Evolutionary conservation across 2,329 filamentous ascomycete species (phyloP), one percentile per base, ranked within the genome.

Genomic region (Claviceps quebecensis): DNA sequence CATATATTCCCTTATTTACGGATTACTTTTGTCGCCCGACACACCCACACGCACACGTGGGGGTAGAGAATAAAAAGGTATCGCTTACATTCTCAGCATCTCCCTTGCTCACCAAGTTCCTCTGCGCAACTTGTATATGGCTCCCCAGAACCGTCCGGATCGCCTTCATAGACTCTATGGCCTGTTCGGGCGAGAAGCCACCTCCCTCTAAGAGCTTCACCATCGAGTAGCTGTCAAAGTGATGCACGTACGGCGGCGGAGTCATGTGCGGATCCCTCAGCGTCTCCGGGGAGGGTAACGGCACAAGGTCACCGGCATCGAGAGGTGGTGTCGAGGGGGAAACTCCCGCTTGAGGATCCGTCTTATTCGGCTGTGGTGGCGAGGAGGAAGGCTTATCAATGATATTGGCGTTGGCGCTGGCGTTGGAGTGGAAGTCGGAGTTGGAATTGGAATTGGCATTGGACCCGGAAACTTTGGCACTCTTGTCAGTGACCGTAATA

Each of bases 151-250:
- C 74, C 3, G 76, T 75, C 22, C 91, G 82, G 52, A 97, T 82
- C 5, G 85, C 88, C 71, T 97, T 97, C 93, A 98, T 98, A 49
- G 88, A 74, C 5, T 83, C 87, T 48, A 89, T 81, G 26, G 88
- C 82, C 67, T 96, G 91, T 0, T 75, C 75, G 45, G 78, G 73
- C 1, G 78, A 80, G 67, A 89, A 96, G 0, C 84, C 85, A 13
- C 82, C 81, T 17, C 82, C 76, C 49, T 83, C 76, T 16, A 98
- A 80, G 59, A 87, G 81, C 61, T 85, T 84, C 16, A 97, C 93
- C 5, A 97, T 77, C 14, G 81, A 83, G 67, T 93, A 98, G 23
- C 84, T 95, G 69, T 98, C 91, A 67, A 98, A 98, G 69, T 97
- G 89, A 69, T 98, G 93, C 37, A 95, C 82, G 63, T 95, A 94